These are phyloP conservation scores for Talaromyces sp. DNA, from an alignment of 2,329 filamentous ascomycete species.

Conservation along the genomic window DNA sequence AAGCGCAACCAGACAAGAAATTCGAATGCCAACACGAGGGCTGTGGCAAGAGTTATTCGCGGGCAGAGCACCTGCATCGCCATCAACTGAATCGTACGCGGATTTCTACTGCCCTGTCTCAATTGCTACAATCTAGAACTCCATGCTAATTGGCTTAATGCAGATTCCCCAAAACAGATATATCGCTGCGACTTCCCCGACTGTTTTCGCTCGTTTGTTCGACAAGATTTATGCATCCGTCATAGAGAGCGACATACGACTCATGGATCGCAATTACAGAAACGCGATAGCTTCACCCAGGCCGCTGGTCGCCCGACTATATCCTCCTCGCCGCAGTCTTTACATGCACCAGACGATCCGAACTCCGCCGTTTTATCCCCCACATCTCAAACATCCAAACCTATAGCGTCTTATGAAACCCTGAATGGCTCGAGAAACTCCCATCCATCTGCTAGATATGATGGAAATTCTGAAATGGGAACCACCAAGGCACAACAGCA, in stretches of 20 bases:
- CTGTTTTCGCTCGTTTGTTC: conserved; percentile 84
- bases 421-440: neutral
- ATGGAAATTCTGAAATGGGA: neutral
- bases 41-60: conserved; percentile 93
- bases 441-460: neutral
- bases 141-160: conserved; percentile 9
- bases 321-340: conserved; percentile 20
- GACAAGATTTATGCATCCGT: conserved; percentile 84
- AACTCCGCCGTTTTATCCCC: conserved; percentile 3
- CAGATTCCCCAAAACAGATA: conserved; percentile 89
- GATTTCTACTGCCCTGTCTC: neutral
- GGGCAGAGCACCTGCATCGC: conserved; percentile 92
- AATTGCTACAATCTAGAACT: neutral
- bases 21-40: conserved; percentile 80
- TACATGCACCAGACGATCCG: conserved; percentile 19
- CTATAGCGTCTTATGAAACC: neutral
- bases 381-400: conserved; percentile 5
- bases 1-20: conserved; percentile 45
- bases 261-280: conserved; percentile 48
- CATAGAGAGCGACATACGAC: conserved; percentile 77
- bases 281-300: conserved; percentile 44
- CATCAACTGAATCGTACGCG: conserved; percentile 92
- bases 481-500: conserved; percentile 1
- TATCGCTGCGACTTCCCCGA: conserved; percentile 90
- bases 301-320: conserved; percentile 23